Conservation (phyloP, 2,329 filamentous ascomycete genomes). For the Aspergillus eucalypticola region DNA sequence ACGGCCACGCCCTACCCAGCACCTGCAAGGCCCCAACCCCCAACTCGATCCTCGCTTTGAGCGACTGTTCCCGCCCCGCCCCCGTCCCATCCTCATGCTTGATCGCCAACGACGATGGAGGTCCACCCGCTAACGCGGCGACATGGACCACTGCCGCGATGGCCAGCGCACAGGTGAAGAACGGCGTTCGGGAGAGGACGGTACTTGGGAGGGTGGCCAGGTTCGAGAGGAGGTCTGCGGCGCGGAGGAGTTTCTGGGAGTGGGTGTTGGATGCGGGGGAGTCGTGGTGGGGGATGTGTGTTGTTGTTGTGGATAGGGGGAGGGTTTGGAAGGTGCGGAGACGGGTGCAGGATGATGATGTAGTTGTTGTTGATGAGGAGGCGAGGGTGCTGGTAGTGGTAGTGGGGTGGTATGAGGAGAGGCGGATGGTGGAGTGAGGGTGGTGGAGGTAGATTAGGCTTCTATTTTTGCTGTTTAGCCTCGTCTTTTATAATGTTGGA, state of each 20-base stretch:
- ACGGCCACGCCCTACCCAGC: slow-evolving; percentile 33
- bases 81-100: not conserved
- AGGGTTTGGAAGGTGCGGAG: slow-evolving; percentile 6
- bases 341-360: slow-evolving; percentile 16
- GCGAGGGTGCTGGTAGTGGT: not conserved
- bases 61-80: slow-evolving; percentile 18
- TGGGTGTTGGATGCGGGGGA: slow-evolving; percentile 44
- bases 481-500: not conserved
- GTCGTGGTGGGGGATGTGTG: not conserved
- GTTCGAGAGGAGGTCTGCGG: slow-evolving; percentile 72
- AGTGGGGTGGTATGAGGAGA: slow-evolving; percentile 22
- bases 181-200: slow-evolving; percentile 70
- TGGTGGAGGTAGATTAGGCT: slow-evolving; percentile 70
- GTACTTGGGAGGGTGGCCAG: slow-evolving; percentile 59
- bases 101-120: not conserved
- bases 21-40: slow-evolving; percentile 30
- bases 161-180: slow-evolving; percentile 75
- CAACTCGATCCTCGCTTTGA: slow-evolving; percentile 34
- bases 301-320: not conserved
- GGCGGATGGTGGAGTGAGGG: slow-evolving; percentile 65
- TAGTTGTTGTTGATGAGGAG: not conserved
- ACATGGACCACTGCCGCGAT: slow-evolving; percentile 74
- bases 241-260: slow-evolving; percentile 75
- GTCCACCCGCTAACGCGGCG: slow-evolving; percentile 54
- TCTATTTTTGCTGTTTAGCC: slow-evolving; percentile 8